Evolutionary conservation across 2,329 filamentous ascomycete genomes (phyloP), one percentile per base, ranked within the genome.

Genomic region (Apiospora pterosperma): DNA sequence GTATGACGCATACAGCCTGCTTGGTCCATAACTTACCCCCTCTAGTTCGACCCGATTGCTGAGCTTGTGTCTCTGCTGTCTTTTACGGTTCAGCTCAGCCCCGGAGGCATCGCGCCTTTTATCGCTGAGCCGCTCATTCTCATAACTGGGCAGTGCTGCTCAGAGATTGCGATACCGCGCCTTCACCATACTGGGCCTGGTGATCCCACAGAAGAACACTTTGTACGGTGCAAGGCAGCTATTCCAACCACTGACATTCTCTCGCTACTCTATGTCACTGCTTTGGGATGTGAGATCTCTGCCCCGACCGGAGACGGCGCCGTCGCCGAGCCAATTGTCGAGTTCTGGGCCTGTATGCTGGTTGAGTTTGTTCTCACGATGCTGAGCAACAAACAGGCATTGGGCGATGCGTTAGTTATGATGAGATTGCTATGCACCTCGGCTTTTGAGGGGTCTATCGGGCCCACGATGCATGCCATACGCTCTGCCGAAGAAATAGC

Each of bases 321-420:
- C 48, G 62, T 68, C n/a, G 67, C 68, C 12, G 65, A 75, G 14
- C 75, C 77, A 11, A 76, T 78, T 21, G 71, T 73, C 0, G 76
- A 80, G 39, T 91, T 93, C 70, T 96, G 92, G 92, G 84, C 81
- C 66, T 77, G 82, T 41, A 86, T 93, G 66, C 85, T 89, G 4
- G 84, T 88, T 28, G 86, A 91, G 55, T 88, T 91, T 67, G 84
- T 90, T 11, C 77, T 92, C 14, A 80, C 91, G 63, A 84, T 92
- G 70, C 81, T 95, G 1, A 88, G 86, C 65, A 85, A 86, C 36
- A 88, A 88, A 63, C 90, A 93, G 66, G 85, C 85, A 1, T 78
- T 87, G 0, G 75, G 80, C 1, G 88, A 92, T 61, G 89, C 92
- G 62, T 77, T 86, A 1, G 80, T 84, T 34, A 90, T 90, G 79